Percentiles rank a stretch among this genome's conserved stretches.
Conservation (phyloP, 1,284 basidiomycete genomes). For the Malassezia cuniculi region DNA sequence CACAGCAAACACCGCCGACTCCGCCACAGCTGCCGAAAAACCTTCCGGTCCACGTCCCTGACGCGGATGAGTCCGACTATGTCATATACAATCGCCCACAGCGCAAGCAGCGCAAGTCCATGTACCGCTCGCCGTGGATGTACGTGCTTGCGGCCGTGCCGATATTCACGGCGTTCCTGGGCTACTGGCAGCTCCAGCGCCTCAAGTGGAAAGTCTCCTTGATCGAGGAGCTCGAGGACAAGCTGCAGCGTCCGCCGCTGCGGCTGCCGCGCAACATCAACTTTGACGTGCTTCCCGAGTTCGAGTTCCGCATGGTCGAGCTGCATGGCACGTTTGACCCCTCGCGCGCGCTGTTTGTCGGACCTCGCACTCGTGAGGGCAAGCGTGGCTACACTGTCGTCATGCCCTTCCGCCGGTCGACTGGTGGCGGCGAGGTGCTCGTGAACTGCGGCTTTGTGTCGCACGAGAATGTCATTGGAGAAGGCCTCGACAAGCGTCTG, state of each 20-base stretch:
- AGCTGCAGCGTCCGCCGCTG: conserved; percentile 68
- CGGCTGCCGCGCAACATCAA: conserved; percentile 71
- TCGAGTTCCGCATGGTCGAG: conserved; percentile 31
- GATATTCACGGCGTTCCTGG: conserved; percentile 76
- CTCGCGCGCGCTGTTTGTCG: conserved; percentile 62
- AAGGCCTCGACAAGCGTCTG: conserved; percentile 15
- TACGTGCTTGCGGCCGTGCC: conserved; percentile 73
- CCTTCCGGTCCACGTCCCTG: not conserved
- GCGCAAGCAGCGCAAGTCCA: conserved; percentile 9
- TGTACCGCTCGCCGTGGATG: conserved; percentile 34
- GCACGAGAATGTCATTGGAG: conserved; percentile 44
- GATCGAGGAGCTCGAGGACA: conserved; percentile 87
- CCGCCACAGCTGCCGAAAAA: not conserved
- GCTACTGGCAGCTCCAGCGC: conserved; percentile 79
- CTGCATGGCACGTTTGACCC: conserved; percentile 48
- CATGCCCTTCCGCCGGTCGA: conserved; percentile 62
- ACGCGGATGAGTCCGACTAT: not conserved
- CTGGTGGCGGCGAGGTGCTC: conserved; percentile 54
- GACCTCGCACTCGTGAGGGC: conserved; percentile 77
- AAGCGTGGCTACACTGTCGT: conserved; percentile 72
- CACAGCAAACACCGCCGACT: not conserved
- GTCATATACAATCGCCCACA: conserved; percentile 13
- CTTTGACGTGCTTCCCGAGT: conserved; percentile 45
- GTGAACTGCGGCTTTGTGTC: conserved; percentile 72
- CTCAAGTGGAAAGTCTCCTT: conserved; percentile 88